Conservation (phyloP, 345 rosid species). For the Toxicodendron radicans region DNA sequence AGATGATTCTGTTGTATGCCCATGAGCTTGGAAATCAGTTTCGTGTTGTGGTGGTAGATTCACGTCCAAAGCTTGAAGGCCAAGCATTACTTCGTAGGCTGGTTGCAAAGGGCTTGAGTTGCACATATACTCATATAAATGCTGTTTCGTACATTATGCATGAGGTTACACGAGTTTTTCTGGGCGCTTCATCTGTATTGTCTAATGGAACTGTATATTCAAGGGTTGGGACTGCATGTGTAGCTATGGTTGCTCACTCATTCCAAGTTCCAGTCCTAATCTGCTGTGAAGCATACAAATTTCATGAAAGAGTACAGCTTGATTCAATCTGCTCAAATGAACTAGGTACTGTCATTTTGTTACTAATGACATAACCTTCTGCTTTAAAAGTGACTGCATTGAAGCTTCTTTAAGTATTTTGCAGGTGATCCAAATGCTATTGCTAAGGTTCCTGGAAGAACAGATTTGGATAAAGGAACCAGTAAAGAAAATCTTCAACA, state of each 20-base stretch:
- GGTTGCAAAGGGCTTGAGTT: conserved; percentile 56
- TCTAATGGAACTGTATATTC: conserved; percentile 80
- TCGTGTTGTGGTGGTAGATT: conserved; percentile 68
- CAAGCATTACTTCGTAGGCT: conserved; percentile 60
- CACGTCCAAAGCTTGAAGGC: conserved; percentile 73
- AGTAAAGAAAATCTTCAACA: conserved; percentile 59
- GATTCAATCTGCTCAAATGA: conserved; percentile 83
- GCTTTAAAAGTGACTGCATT: background rate
- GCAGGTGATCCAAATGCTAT: conserved; percentile 67
- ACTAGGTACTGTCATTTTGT: conserved; percentile 47
- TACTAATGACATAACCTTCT: background rate
- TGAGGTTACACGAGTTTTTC: conserved; percentile 66
- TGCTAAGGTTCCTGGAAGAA: conserved; percentile 46
- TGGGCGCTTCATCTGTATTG: conserved; percentile 75
- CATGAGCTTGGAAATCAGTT: conserved; percentile 71
- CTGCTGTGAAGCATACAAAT: conserved; percentile 85
- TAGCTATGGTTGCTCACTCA: conserved; percentile 83
- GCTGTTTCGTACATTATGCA: conserved; percentile 75
- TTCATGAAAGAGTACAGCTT: conserved; percentile 81
- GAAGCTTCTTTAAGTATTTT: conserved; percentile 12
- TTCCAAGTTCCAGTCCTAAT: conserved; percentile 68
- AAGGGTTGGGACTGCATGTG: conserved; percentile 66
- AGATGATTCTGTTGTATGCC: conserved; percentile 69
- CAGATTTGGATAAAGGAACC: conserved; percentile 35
- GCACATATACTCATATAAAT: conserved; percentile 75